Base-by-base conservation (phyloP, 257 asterid genomes). In the Jasminum sambac region DNA sequence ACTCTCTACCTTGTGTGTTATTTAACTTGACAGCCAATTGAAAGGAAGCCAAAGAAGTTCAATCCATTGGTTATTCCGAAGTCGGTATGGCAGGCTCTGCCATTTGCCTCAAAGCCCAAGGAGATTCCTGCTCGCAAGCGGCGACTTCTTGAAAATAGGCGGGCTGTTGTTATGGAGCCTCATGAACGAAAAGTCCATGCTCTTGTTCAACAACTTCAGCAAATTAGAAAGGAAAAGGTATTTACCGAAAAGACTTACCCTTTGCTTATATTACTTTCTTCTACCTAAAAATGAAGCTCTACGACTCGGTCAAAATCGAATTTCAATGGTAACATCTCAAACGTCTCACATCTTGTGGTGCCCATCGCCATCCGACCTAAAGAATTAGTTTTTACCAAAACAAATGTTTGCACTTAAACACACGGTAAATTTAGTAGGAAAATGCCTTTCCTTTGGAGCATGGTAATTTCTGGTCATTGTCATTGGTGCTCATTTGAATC, bases 141-240 rank as follows among this genome's bases (percentile, higher is more conserved):
- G 23, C 79, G 83, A 17, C 72, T 64, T 46, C 85, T 86, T 52
- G 88, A 89, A 46, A 84, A 30, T 24, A 76, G 79, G 76, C 81
- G 91, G 83, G 98, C 96, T 59, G 96, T 91, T 65, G 90, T 94
- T 50, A 82, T 85, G 96, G 98, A 91, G 71, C 90, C 96, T 79
- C 78, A 64, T 52, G 96, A 91, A 71, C 85, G 84, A 11, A 87
- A 78, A 79, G 86, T 88, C 81, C 92, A 81, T 40, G 75, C 83
- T 12, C 88, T 88, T 67, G 87, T 91, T 75, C 96, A 91, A 68
- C 88, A 87, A 48, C 89, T 84, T 69, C 88, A 78, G 72, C 91
- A 85, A 52, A 86, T 94, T 55, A 77, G 68, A 76, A 70, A 73
- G 16, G 91, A 82, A 64, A 89, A 91, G 99, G 97, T 91, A 84